These are phyloP conservation scores for Lentinula raphanica DNA, from an alignment of 768 basidiomycete genomes.

Conservation along the genomic window DNA sequence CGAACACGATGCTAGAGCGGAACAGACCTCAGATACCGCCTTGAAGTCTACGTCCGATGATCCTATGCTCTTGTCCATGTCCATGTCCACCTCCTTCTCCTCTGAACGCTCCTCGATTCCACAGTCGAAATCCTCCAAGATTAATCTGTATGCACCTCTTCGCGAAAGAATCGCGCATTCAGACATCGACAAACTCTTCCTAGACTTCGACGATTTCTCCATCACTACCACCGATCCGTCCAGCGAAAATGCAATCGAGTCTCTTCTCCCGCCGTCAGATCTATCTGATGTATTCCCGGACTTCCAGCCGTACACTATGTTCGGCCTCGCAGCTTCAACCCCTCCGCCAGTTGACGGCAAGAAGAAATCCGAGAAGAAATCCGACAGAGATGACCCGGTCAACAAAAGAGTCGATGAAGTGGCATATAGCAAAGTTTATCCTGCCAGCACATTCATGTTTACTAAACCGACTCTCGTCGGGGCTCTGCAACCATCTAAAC, in stretches of 20 bases:
- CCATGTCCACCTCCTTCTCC: slow-evolving; percentile 31
- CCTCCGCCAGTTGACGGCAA: slow-evolving; percentile 30
- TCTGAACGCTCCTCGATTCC: slow-evolving; percentile 27
- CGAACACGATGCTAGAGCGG: slow-evolving; percentile 6
- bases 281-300: slow-evolving; percentile 81
- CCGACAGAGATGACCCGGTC: slow-evolving; percentile 58
- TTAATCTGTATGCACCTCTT: slow-evolving; percentile 47
- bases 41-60: slow-evolving; percentile 55
- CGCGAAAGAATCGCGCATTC: slow-evolving; percentile 62
- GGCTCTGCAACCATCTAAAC: slow-evolving; percentile 75
- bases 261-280: slow-evolving; percentile 32
- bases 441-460: slow-evolving; percentile 74
- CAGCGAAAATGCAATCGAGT: slow-evolving; percentile 21
- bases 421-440: slow-evolving; percentile 68
- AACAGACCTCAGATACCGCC: slow-evolving; percentile 20
- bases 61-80: slow-evolving; percentile 33
- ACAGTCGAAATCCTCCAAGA: slow-evolving; percentile 36
- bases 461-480: slow-evolving; percentile 80
- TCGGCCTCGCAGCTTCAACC: slow-evolving; percentile 38
- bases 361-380: slow-evolving; percentile 57
- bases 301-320: slow-evolving; percentile 54
- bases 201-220: slow-evolving; percentile 39
- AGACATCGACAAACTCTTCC: slow-evolving; percentile 47
- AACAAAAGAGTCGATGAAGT: slow-evolving; percentile 76
- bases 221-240: slow-evolving; percentile 16